A percentile compares a stretch with the other conserved stretches of the same genome.
Evolutionary conservation across 176 grass and related monocot genomes (phyloP).

Genomic region (Carex myosuroides): DNA sequence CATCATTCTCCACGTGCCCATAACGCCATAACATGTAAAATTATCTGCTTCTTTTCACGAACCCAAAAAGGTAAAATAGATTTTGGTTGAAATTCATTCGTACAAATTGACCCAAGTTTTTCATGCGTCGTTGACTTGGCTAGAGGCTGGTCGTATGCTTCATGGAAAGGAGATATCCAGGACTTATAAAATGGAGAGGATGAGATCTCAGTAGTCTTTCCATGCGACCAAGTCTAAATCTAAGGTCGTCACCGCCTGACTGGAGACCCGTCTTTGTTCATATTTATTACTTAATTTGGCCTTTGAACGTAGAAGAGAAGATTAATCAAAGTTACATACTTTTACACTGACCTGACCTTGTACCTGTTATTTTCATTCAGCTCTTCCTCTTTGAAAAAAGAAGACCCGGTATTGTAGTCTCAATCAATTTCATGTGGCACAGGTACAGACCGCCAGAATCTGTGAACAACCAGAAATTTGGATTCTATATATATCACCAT

Average conservation of each 20-base stretch:
- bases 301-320: not conserved
- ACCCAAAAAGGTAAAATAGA: not conserved
- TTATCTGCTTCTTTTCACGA: not conserved
- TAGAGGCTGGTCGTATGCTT: not conserved
- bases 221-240: constrained; percentile 9
- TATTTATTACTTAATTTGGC: not conserved
- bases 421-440: not conserved
- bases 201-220: not conserved
- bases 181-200: not conserved
- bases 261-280: constrained; percentile 8
- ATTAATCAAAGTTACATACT: constrained; percentile 16
- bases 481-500: not conserved
- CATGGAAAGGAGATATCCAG: not conserved
- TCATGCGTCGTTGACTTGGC: constrained; percentile 5
- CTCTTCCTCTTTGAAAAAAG: not conserved
- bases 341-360: not conserved
- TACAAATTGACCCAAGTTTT: constrained; percentile 9
- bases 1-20: constrained; percentile 2
- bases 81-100: not conserved
- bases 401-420: not conserved
- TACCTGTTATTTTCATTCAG: not conserved
- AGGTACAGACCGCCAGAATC: not conserved
- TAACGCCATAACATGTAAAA: not conserved
- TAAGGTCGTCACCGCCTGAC: constrained; percentile 6
- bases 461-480: not conserved